Conservation (phyloP, 352 stramenopile species). For the Globisporangium canariense region DNA sequence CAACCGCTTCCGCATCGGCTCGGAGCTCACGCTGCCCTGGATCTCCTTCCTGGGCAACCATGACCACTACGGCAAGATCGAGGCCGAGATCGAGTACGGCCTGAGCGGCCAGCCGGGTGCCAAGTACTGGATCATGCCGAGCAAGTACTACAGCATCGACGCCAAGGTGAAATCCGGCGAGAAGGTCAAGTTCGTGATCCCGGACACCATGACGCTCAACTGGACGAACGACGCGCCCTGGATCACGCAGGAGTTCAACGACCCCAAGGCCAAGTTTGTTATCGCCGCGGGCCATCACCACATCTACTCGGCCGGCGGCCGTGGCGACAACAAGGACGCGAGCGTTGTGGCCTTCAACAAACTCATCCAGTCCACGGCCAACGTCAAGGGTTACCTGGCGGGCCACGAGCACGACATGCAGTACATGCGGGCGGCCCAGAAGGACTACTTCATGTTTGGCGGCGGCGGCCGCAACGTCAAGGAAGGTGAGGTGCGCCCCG, state of each 20-base stretch:
- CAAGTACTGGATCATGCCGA: slow-evolving; percentile 41
- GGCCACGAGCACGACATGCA: slow-evolving; percentile 20
- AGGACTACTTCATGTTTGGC: slow-evolving; percentile 19
- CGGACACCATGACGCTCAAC: slow-evolving; percentile 32
- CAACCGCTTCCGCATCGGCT: slow-evolving; percentile 31
- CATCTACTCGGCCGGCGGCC: slow-evolving; percentile 15
- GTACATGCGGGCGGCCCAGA: slow-evolving; percentile 2
- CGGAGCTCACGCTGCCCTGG: slow-evolving; percentile 34
- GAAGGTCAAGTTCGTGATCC: slow-evolving; percentile 28
- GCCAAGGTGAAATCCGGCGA: slow-evolving; percentile 19
- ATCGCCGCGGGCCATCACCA: slow-evolving; percentile 12
- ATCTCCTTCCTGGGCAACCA: slow-evolving; percentile 39
- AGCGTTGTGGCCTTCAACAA: slow-evolving; percentile 10
- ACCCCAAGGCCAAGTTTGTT: slow-evolving; percentile 22
- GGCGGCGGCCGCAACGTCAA: slow-evolving; percentile 12
- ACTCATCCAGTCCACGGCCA: slow-evolving; percentile 10
- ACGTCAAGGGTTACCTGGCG: slow-evolving; percentile 10
- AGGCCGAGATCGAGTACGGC: slow-evolving; percentile 31
- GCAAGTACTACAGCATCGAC: slow-evolving; percentile 33
- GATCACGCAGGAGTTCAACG: slow-evolving; percentile 22
- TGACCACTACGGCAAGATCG: slow-evolving; percentile 34
- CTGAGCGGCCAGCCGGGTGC: slow-evolving; percentile 14
- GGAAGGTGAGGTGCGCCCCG: slow-evolving; percentile 3
- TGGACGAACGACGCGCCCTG: slow-evolving; percentile 23
- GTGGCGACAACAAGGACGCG: slow-evolving; percentile 16